Base-by-base conservation (phyloP, 805 yeast species). In the Zygosaccharomyces lentus region DNA sequence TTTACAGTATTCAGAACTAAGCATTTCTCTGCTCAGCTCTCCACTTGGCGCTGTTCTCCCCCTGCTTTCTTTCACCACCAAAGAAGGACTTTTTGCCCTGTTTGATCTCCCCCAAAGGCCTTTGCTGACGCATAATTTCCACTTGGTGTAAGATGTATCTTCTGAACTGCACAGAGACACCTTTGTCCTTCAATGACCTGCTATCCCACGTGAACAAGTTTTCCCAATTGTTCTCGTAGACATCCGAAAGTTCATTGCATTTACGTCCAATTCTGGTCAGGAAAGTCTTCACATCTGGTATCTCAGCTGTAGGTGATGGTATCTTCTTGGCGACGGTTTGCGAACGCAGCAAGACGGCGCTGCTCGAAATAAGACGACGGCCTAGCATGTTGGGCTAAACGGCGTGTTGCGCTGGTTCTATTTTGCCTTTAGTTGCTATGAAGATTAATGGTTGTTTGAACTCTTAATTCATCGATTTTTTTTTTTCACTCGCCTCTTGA, bases 41-140 rank as follows among this genome's bases (percentile, higher is more conserved):
- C 67, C 77, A 64, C 51, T 76, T 77, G 8, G 95, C 91, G 13
- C 73, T 68, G 54, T 75, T 75, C 59, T 82, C 84, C 57, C 76
- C 79, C 50, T 83, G 77, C 58, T 80, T 84, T 64, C 96, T 78
- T 68, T 89, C 96, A 59, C 96, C 96, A 21, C 96, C 96, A 68
- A 80, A 72, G 57, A 71, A 72, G 56, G 76, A 74, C 74, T 87
- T 87, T 72, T 76, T 82, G n/a, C 90, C 87, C 51, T 71, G 66
- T 55, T 76, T 77, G 52, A 78, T 72, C 58, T 81, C 85, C 47
- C 69, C 58, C 47, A 85, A 68, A 16, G 76, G 72, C 44, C 72
- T 74, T 44, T 82, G 79, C 49, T 77, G 74, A 56, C 78, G 75
- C 58, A 74, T 83, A 56, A 76, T 78, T 58, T 89, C 82, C 40